phyloP scores from a whole-genome alignment of 352 stramenopile species.

The Hyaloperonospora brassicae region DNA sequence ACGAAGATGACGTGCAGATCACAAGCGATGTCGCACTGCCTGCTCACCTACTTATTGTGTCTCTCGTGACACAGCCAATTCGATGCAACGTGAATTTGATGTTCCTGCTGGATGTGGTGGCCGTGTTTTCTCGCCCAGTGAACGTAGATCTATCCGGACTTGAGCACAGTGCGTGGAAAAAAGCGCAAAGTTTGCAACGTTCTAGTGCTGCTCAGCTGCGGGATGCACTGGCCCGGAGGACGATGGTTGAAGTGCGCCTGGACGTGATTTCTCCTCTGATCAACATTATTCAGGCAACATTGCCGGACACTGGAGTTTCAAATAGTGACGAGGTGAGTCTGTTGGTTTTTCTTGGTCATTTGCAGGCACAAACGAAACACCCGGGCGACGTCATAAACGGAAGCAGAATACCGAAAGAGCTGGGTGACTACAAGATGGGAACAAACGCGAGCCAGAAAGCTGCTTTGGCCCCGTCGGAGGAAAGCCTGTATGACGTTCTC shows the following conservation, averaged over 20 bases:
- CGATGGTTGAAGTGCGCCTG: conserved; percentile 61
- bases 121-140: conserved; percentile 63
- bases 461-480: conserved; percentile 18
- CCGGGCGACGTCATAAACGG: conserved; percentile 15
- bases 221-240: conserved; percentile 56
- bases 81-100: conserved; percentile 73
- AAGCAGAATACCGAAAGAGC: conserved; percentile 6
- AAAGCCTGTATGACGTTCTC: conserved; percentile 69
- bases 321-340: conserved; percentile 37
- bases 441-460: conserved; percentile 11
- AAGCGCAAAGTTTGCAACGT: conserved; percentile 64
- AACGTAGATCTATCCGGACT: conserved; percentile 72
- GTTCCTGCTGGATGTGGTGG: conserved; percentile 55
- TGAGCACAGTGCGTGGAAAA: conserved; percentile 59
- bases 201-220: conserved; percentile 72
- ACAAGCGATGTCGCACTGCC: conserved; percentile 10
- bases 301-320: conserved; percentile 7
- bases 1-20: conserved; percentile 4
- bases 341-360: conserved; percentile 66
- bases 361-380: conserved; percentile 56
- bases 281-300: conserved; percentile 52
- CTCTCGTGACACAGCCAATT: conserved; percentile 71
- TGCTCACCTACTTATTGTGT: conserved; percentile 41
- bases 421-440: conserved; percentile 6
- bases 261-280: conserved; percentile 79